Conservation (phyloP, 306 rosid species). For the Canavalia ensiformis region DNA sequence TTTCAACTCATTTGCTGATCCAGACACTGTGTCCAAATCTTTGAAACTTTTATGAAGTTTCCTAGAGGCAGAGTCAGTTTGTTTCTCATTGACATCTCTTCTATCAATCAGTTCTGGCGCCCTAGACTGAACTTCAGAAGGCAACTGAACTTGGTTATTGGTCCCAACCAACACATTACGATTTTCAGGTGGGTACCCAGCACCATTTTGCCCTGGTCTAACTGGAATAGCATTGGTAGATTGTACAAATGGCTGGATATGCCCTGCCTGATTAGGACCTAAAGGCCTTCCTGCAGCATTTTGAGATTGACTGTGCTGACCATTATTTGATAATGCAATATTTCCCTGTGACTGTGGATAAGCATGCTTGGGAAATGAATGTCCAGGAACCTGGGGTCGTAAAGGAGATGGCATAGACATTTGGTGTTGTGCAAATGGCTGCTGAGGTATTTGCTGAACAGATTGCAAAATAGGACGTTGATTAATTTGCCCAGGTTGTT, state of each 20-base stretch:
- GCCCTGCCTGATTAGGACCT: conserved; percentile 65
- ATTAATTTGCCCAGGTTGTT: conserved; percentile 68
- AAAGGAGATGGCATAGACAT: conserved; percentile 60
- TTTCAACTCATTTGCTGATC: conserved; percentile 52
- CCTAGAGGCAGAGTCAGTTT: conserved; percentile 53
- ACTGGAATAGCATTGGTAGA: conserved; percentile 56
- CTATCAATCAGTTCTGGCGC: conserved; percentile 50
- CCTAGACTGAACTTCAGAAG: conserved; percentile 54
- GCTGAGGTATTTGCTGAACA: conserved; percentile 69
- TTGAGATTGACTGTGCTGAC: conserved; percentile 64
- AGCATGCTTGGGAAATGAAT: conserved; percentile 64
- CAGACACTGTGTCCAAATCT: conserved; percentile 51
- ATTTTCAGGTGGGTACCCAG: conserved; percentile 55
- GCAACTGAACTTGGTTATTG: conserved; percentile 57
- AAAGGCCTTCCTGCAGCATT: conserved; percentile 69
- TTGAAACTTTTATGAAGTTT: conserved; percentile 50
- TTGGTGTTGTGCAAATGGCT: conserved; percentile 67
- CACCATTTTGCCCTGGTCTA: conserved; percentile 66
- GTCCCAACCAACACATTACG: conserved; percentile 60
- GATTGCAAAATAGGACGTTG: conserved; percentile 71
- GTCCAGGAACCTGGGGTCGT: conserved; percentile 70
- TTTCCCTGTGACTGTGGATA: conserved; percentile 64
- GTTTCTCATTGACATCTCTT: conserved; percentile 52
- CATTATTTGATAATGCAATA: conserved; percentile 56
- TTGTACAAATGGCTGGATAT: conserved; percentile 65